These are phyloP conservation scores for Gnaphalium uliginosum DNA, from an alignment of 129 eudicot species.

Conservation along the genomic window DNA sequence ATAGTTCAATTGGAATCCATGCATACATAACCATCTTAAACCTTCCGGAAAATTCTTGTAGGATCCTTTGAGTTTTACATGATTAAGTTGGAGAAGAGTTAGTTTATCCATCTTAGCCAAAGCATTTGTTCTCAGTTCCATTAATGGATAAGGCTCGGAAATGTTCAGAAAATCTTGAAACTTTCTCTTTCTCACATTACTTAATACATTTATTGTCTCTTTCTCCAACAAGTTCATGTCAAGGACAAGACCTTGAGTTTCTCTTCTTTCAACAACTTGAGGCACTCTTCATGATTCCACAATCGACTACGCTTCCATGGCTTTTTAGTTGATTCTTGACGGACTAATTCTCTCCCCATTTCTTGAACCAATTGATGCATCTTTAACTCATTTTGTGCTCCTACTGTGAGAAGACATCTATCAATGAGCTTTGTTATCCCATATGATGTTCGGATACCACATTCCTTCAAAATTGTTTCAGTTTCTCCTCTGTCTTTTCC, in stretches of 20 bases:
- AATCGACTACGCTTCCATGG: constrained; percentile 7
- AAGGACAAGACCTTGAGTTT: not conserved
- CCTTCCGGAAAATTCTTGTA: not conserved
- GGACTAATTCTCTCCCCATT: constrained; percentile 16
- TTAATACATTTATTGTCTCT: no score
- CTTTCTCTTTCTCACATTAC: not conserved
- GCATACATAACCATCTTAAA: constrained; percentile 27
- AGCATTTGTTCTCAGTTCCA: not conserved
- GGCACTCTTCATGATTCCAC: constrained; percentile 18
- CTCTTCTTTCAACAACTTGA: not conserved
- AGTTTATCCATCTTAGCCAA: not conserved
- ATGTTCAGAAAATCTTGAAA: no score
- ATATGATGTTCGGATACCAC: not conserved
- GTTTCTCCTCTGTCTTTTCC: constrained; percentile 7
- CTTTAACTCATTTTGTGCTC: not conserved
- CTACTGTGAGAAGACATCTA: not conserved
- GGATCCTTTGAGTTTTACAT: constrained; percentile 1
- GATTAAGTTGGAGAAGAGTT: constrained; percentile 5
- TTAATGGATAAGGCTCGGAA: not conserved
- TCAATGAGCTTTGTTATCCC: constrained; percentile 21
- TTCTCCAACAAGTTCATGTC: no score
- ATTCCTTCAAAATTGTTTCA: constrained; percentile 23
- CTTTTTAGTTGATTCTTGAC: constrained; percentile 11
- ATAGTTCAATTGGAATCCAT: constrained; percentile 1
- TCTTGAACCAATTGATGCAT: constrained; percentile 21